A percentile compares a stretch with the other conserved stretches of the same genome.
Conservation (phyloP, 176 grass and related monocot species). For the Oryza officinalis region DNA sequence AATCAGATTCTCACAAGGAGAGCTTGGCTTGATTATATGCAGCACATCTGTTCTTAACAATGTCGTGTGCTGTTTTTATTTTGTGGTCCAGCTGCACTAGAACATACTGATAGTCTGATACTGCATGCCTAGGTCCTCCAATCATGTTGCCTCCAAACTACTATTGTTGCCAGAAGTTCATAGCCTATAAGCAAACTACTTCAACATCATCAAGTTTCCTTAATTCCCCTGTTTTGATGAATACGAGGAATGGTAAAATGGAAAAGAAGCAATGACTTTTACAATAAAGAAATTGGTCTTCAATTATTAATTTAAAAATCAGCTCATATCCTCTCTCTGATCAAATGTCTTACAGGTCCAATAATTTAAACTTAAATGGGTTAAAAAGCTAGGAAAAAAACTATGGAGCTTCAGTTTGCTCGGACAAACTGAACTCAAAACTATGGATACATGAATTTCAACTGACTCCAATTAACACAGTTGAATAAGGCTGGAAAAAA, state of each 20-base stretch:
- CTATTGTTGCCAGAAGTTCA: not conserved
- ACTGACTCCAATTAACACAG: conserved; percentile 11
- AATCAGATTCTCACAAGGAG: no score
- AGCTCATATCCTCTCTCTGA: not conserved
- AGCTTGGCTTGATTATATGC: not conserved
- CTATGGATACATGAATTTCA: conserved; percentile 17
- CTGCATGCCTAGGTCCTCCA: not conserved
- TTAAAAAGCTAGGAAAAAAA: conserved; percentile 20
- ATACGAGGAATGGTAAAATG: not conserved
- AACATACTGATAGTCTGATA: not conserved
- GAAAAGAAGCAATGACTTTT: not conserved
- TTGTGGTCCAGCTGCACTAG: not conserved
- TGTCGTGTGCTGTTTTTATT: not conserved
- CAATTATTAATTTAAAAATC: conserved; percentile 19
- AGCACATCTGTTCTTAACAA: not conserved
- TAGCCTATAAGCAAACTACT: not conserved
- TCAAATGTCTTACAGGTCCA: conserved; percentile 24
- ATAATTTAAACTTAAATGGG: conserved; percentile 36
- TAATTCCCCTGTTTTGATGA: not conserved
- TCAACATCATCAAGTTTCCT: no score
- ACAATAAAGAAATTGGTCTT: not conserved
- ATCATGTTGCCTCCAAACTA: not conserved
- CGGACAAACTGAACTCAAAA: conserved; percentile 33
- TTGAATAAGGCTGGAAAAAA: conserved; percentile 8
- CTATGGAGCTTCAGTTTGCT: conserved; percentile 24